A percentile compares a stretch with the other conserved stretches of the same genome.
Evolutionary conservation across 345 rosid species (phyloP).

Genomic region (Eutrema japonicum): DNA sequence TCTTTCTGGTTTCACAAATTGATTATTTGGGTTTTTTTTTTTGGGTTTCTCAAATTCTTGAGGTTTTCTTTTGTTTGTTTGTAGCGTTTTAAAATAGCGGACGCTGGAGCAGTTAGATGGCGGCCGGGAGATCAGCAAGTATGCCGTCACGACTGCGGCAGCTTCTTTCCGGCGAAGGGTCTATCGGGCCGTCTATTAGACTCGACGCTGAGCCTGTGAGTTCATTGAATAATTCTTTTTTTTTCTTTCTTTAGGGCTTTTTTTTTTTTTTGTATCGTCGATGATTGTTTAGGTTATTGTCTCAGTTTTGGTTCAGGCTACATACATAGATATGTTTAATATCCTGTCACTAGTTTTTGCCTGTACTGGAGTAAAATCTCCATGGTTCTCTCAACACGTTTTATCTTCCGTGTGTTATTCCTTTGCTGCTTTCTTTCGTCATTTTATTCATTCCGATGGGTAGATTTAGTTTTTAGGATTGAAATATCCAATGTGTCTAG

Average conservation of each 20-base stretch:
- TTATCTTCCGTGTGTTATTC: neutral
- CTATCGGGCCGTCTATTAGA: constrained; percentile 73
- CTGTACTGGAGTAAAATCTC: neutral
- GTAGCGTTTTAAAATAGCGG: constrained; percentile 50
- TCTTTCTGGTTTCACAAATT: constrained; percentile 13
- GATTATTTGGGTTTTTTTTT: neutral
- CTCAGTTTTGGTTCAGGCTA: neutral
- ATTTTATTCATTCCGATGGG: neutral
- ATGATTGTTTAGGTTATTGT: neutral
- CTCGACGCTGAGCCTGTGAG: constrained; percentile 91
- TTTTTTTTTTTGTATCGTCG: neutral
- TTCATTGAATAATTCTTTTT: neutral
- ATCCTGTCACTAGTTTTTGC: constrained; percentile 2
- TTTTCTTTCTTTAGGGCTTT: neutral
- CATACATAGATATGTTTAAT: neutral
- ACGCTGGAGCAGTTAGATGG: constrained; percentile 57
- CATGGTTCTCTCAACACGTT: neutral
- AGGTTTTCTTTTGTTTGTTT: neutral
- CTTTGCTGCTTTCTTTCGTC: neutral
- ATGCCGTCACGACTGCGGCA: constrained; percentile 90
- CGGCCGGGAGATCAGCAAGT: constrained; percentile 82
- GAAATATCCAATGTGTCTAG: neutral
- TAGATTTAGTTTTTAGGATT: neutral
- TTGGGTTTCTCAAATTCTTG: neutral
- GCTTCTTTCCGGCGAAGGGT: constrained; percentile 83